phyloP scores from a whole-genome alignment of 2,329 filamentous ascomycete genomes.

The Penicillium griseofulvum region DNA sequence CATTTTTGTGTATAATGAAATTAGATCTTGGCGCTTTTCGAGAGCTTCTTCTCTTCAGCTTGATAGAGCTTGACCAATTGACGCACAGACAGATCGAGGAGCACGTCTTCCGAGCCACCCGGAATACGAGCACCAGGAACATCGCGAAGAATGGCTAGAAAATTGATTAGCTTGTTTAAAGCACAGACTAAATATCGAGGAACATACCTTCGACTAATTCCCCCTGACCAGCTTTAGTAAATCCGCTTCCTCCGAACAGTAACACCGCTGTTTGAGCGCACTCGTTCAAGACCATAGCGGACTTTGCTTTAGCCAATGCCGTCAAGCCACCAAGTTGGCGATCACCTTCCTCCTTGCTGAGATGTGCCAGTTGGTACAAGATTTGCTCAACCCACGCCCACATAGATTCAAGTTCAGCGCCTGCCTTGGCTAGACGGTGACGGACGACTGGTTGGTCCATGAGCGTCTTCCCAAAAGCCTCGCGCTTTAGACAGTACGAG shows the following conservation, averaged over 20 bases:
- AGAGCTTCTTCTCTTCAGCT: conserved; percentile 33
- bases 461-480: conserved; percentile 66
- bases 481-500: conserved; percentile 62
- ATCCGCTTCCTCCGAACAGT: conserved; percentile 72
- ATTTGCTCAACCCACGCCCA: conserved; percentile 73
- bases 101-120: conserved; percentile 70
- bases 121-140: conserved; percentile 63
- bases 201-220: conserved; percentile 66
- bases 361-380: conserved; percentile 63
- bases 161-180: conserved; percentile 26
- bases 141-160: conserved; percentile 60
- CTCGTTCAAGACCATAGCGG: conserved; percentile 68
- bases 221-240: conserved; percentile 66
- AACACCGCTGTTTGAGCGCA: conserved; percentile 68
- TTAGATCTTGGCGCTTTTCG: conserved; percentile 29
- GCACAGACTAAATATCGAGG: not conserved
- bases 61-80: conserved; percentile 68
- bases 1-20: not conserved
- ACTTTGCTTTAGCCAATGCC: conserved; percentile 69
- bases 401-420: conserved; percentile 65
- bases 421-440: conserved; percentile 68
- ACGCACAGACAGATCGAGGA: conserved; percentile 66
- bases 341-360: conserved; percentile 50
- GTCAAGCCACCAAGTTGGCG: conserved; percentile 67
- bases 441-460: conserved; percentile 74